phyloP scores from a whole-genome alignment of 257 asterid species.

The Asclepias syriaca region DNA sequence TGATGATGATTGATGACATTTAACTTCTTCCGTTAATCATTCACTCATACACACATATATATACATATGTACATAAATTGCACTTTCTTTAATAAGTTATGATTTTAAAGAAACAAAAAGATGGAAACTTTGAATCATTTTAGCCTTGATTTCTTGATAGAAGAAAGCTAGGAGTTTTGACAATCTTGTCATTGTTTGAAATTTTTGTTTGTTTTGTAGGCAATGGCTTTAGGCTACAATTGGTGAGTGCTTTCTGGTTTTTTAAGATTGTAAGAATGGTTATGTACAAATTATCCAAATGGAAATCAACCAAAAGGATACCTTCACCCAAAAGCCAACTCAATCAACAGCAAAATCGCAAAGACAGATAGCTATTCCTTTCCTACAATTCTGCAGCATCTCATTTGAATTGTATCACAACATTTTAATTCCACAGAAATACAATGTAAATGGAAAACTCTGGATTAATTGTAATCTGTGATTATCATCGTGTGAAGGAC shows the following conservation, averaged over 20 bases:
- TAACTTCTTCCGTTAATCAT: too few relatives aligned
- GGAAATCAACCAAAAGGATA: constrained; percentile 29
- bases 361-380: not conserved
- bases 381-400: not conserved
- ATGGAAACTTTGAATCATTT: too few relatives aligned
- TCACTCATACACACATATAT: too few relatives aligned
- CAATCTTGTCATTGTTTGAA: too few relatives aligned
- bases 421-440: not conserved
- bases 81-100: too few relatives aligned
- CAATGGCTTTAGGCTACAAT: constrained; percentile 80
- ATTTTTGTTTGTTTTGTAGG: constrained; percentile 30
- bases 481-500: not conserved
- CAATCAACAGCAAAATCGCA: not conserved
- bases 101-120: too few relatives aligned
- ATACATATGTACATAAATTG: too few relatives aligned
- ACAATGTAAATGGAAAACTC: too few relatives aligned
- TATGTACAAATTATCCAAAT: constrained; percentile 46
- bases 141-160: too few relatives aligned
- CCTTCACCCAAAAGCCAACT: constrained; percentile 19
- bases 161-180: too few relatives aligned
- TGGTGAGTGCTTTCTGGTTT: constrained; percentile 88
- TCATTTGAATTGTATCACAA: not conserved
- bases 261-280: constrained; percentile 79
- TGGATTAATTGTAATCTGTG: not conserved
- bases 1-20: too few relatives aligned